Conservation (phyloP, 495 filamentous ascomycete species). For the Neurospora sp. region DNA sequence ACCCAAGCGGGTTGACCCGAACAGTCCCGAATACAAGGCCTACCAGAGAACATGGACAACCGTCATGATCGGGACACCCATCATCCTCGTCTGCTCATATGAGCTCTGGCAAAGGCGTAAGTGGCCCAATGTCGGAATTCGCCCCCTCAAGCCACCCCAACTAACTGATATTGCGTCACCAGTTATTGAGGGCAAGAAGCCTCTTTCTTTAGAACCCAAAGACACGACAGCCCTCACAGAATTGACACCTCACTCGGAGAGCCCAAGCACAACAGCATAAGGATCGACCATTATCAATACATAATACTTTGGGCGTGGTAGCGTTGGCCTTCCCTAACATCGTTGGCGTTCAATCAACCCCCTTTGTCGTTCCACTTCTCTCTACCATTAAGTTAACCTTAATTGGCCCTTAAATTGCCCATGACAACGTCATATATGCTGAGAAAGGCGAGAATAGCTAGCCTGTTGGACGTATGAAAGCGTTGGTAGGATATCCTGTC, state of each 20-base stretch:
- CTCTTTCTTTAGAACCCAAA: background rate
- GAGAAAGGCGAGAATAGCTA: background rate
- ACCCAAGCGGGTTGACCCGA: constrained; percentile 17
- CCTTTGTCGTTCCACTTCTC: background rate
- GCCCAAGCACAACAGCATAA: background rate
- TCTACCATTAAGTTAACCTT: background rate
- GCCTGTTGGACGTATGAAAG: background rate
- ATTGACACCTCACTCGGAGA: background rate
- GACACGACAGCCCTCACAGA: background rate
- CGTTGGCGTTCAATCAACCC: background rate
- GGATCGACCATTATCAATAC: background rate
- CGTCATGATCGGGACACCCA: constrained; percentile 34
- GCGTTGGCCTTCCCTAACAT: background rate
- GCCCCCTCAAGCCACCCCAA: background rate
- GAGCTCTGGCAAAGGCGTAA: constrained; percentile 31
- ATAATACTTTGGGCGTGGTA: background rate
- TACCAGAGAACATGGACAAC: constrained; percentile 27
- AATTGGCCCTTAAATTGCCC: background rate
- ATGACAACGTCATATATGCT: background rate
- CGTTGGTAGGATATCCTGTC: background rate
- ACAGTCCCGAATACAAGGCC: constrained; percentile 30
- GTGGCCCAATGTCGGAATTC: constrained; percentile 4
- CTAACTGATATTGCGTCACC: background rate
- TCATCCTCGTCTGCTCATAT: constrained; percentile 36
- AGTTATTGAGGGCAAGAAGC: constrained; percentile 17